These are phyloP conservation scores for Umbelopsis isabellina DNA, from an alignment of 192 early-diverging fungal species.

Conservation along the genomic window DNA sequence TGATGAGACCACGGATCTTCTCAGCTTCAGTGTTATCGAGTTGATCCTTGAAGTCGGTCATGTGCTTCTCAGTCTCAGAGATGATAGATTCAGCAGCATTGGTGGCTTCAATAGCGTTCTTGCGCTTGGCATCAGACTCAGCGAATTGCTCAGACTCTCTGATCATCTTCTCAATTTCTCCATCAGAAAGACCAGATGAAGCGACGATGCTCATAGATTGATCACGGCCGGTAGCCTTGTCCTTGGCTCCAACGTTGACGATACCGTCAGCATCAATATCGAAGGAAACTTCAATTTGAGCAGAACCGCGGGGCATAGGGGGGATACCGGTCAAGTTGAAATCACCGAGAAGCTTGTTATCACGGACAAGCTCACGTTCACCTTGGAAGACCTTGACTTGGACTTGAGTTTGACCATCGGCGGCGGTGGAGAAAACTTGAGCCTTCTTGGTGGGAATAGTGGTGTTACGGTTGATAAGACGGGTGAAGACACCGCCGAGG, in stretches of 20 bases:
- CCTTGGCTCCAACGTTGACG: constrained; percentile 95
- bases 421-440: constrained; percentile 99
- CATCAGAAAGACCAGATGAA: constrained; percentile 88
- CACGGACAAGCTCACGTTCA: constrained; percentile 94
- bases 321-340: constrained; percentile 95
- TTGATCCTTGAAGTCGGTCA: constrained; percentile 97
- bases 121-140: constrained; percentile 92
- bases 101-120: constrained; percentile 91
- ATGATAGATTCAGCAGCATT: constrained; percentile 94
- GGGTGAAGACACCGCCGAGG: constrained; percentile 96
- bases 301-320: constrained; percentile 95
- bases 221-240: constrained; percentile 95
- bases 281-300: constrained; percentile 98
- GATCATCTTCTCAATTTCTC: constrained; percentile 98
- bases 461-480: constrained; percentile 96
- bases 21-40: constrained; percentile 83
- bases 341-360: constrained; percentile 98
- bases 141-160: constrained; percentile 86
- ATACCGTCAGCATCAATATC: constrained; percentile 99
- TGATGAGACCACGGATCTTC: constrained; percentile 86
- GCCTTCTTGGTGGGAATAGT: constrained; percentile 99
- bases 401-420: constrained; percentile 97
- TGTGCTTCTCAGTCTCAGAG: constrained; percentile 91
- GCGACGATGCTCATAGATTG: constrained; percentile 96
- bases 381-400: constrained; percentile 99